A percentile compares a stretch with the other conserved stretches of the same genome.
phyloP scores from a whole-genome alignment of 2,329 filamentous ascomycete genomes.

The Escovopsis sp. region DNA sequence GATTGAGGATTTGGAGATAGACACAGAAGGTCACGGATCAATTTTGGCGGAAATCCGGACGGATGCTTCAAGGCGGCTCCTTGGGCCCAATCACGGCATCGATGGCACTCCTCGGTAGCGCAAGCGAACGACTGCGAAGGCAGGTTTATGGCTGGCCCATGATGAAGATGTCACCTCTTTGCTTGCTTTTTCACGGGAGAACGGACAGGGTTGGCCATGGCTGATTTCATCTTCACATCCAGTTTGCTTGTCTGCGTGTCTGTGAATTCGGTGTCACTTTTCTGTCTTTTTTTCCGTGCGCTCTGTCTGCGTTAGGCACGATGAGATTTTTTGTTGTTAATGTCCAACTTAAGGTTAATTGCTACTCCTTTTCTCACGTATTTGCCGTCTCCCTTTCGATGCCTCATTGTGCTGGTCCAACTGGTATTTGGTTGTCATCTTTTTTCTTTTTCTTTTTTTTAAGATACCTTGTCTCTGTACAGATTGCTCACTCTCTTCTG shows the following conservation, averaged over 20 bases:
- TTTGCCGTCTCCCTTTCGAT: conserved; percentile 10
- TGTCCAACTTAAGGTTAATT: conserved; percentile 2
- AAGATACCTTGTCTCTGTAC: conserved; percentile 50
- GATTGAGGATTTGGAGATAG: conserved; percentile 14
- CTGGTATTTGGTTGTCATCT: conserved; percentile 14
- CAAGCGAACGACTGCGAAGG: conserved; percentile 31
- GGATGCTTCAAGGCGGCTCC: conserved; percentile 13
- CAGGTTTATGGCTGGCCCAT: conserved; percentile 36
- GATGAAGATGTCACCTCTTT: conserved; percentile 18
- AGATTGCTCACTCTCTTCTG: conserved; percentile 15
- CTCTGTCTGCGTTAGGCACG: conserved; percentile 11
- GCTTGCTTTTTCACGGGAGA: too few relatives aligned
- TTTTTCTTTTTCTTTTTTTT: conserved; percentile 6
- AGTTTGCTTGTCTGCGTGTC: conserved; percentile 3
- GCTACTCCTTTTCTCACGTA: conserved; percentile 10
- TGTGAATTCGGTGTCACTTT: conserved; percentile 14
- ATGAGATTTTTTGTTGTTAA: conserved; percentile 15
- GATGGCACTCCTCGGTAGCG: conserved; percentile 16
- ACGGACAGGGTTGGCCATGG: too few relatives aligned
- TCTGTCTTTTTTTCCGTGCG: conserved; percentile 26
- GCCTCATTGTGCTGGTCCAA: conserved; percentile 7
- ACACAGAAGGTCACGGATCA: conserved; percentile 11
- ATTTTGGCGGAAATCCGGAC: conserved; percentile 11
- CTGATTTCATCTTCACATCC: too few relatives aligned
- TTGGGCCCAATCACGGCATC: conserved; percentile 9